These are phyloP conservation scores for Leishmania guyanensis DNA, from an alignment of 208 protist genomes.

Conservation along the genomic window DNA sequence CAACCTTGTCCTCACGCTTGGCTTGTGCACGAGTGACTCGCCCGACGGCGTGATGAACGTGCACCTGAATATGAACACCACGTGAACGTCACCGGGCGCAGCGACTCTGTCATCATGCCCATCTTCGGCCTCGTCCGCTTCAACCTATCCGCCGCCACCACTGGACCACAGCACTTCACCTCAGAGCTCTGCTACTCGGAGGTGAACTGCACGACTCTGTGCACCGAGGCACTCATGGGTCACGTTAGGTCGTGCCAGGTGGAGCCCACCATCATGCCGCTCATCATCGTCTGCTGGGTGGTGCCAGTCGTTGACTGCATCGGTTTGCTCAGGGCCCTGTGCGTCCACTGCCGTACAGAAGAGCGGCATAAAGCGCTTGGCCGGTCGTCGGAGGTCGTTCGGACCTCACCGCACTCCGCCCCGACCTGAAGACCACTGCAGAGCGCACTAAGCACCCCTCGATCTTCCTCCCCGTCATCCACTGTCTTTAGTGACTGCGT, in stretches of 20 bases:
- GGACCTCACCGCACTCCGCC: not conserved
- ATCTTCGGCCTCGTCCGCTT: constrained; percentile 33
- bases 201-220: constrained; percentile 49
- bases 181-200: constrained; percentile 44
- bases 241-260: constrained; percentile 32
- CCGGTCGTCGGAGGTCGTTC: not conserved
- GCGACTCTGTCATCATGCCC: constrained; percentile 27
- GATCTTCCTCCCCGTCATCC: not conserved
- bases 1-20: constrained; percentile 35
- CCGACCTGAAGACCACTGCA: not conserved
- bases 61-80: constrained; percentile 39
- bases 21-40: constrained; percentile 37
- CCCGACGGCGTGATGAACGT: constrained; percentile 33
- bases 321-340: constrained; percentile 33
- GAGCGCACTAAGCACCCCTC: not conserved
- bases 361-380: constrained; percentile 28
- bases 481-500: not conserved
- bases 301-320: constrained; percentile 36
- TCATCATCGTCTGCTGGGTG: constrained; percentile 40
- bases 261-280: constrained; percentile 37
- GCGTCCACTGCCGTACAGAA: constrained; percentile 30
- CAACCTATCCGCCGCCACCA: constrained; percentile 12
- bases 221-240: constrained; percentile 29
- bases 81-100: constrained; percentile 21
- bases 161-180: constrained; percentile 36